phyloP scores from a whole-genome alignment of 306 rosid genomes.

The Quercus cerris region DNA sequence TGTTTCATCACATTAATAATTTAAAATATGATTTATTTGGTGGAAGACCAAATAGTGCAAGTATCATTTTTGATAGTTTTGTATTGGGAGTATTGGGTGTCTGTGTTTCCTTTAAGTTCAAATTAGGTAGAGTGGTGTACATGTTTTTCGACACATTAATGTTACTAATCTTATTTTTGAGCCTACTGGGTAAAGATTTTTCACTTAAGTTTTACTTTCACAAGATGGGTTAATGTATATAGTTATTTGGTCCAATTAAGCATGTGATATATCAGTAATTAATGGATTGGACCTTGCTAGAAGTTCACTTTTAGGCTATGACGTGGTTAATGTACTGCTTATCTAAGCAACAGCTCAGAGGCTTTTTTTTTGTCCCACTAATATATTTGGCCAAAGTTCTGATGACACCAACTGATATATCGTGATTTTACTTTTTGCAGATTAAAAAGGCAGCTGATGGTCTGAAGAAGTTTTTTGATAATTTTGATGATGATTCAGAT shows the following conservation, averaged over 20 bases:
- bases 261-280: not conserved
- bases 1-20: no score
- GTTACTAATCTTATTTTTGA: not conserved
- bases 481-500: conserved; percentile 63
- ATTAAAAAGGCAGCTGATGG: conserved; percentile 53
- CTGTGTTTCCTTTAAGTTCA: no score
- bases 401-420: no score
- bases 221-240: not conserved
- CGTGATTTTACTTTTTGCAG: conserved; percentile 12
- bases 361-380: not conserved
- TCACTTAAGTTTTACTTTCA: not conserved
- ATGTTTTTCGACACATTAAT: not conserved
- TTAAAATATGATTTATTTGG: no score
- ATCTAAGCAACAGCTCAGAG: not conserved
- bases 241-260: not conserved
- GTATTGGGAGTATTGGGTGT: no score
- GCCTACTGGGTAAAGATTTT: not conserved
- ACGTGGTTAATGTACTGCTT: not conserved
- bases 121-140: not conserved
- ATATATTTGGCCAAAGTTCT: no score
- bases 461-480: conserved; percentile 57
- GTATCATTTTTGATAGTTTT: no score
- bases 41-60: no score
- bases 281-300: not conserved
- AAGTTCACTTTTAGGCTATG: not conserved